These are phyloP conservation scores for Brassica rapa DNA, from an alignment of 345 rosid species.

Conservation along the genomic window DNA sequence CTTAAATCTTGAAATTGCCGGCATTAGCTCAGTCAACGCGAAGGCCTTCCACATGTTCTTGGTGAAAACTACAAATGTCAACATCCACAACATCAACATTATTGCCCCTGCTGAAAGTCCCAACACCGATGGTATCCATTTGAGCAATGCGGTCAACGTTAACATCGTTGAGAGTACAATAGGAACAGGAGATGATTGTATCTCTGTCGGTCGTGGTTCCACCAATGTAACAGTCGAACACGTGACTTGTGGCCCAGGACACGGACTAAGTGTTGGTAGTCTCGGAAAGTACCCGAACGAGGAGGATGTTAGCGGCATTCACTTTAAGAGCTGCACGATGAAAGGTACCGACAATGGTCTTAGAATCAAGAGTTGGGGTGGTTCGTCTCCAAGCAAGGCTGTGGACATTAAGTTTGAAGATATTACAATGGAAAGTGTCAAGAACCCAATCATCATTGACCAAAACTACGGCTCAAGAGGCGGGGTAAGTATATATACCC, in stretches of 20 bases:
- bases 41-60: slow-evolving; percentile 60
- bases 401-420: slow-evolving; percentile 24
- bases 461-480: slow-evolving; percentile 46
- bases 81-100: slow-evolving; percentile 37
- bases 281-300: slow-evolving; percentile 41
- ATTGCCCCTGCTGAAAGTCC: slow-evolving; percentile 61
- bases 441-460: slow-evolving; percentile 45
- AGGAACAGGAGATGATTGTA: slow-evolving; percentile 41
- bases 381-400: slow-evolving; percentile 31
- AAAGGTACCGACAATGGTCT: slow-evolving; percentile 35
- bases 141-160: slow-evolving; percentile 38
- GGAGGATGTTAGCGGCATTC: slow-evolving; percentile 35
- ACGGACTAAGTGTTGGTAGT: slow-evolving; percentile 44
- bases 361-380: slow-evolving; percentile 46
- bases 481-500: slow-evolving; percentile 37
- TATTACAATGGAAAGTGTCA: slow-evolving; percentile 31
- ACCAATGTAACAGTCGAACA: slow-evolving; percentile 38
- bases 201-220: slow-evolving; percentile 42
- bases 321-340: slow-evolving; percentile 37
- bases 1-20: slow-evolving; percentile 36
- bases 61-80: slow-evolving; percentile 28
- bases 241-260: slow-evolving; percentile 40
- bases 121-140: slow-evolving; percentile 44
- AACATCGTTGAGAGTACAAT: slow-evolving; percentile 31
- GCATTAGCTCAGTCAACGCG: slow-evolving; percentile 50